A percentile compares a stretch with the other conserved stretches of the same genome.
These are phyloP conservation scores for Selaginella tamariscina DNA, from an alignment of 75 land plant genomes.

Conservation along the genomic window DNA sequence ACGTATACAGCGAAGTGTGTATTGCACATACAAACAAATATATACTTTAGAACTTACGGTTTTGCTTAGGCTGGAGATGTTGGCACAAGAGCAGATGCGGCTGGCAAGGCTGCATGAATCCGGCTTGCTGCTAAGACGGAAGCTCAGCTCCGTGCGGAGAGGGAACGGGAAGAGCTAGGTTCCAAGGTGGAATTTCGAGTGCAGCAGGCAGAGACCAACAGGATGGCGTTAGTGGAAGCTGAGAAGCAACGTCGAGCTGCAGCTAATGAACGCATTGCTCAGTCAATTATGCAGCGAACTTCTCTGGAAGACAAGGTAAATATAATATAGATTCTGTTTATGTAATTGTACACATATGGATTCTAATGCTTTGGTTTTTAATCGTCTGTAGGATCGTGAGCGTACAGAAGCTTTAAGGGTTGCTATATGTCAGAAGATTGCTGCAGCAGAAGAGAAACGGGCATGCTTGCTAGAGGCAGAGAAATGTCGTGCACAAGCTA, in stretches of 20 bases:
- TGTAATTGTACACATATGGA: too few relatives aligned
- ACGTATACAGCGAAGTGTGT: background rate
- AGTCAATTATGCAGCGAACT: constrained; percentile 35
- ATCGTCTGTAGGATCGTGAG: constrained; percentile 70
- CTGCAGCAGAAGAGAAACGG: constrained; percentile 93
- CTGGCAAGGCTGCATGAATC: constrained; percentile 76
- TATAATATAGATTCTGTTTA: too few relatives aligned
- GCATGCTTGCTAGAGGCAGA: constrained; percentile 69
- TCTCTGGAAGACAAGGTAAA: constrained; percentile 50
- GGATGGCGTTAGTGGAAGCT: constrained; percentile 67
- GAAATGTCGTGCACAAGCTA: constrained; percentile 61
- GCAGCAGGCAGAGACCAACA: constrained; percentile 81
- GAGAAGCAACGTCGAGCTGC: constrained; percentile 62
- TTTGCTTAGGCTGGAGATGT: constrained; percentile 55
- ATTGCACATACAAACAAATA: too few relatives aligned
- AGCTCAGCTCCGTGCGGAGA: constrained; percentile 75
- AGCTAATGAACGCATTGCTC: constrained; percentile 57
- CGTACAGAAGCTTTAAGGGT: constrained; percentile 42
- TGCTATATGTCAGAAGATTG: constrained; percentile 68
- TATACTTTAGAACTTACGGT: background rate
- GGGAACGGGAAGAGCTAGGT: constrained; percentile 69
- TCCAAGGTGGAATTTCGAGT: constrained; percentile 69
- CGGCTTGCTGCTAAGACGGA: constrained; percentile 78
- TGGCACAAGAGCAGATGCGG: constrained; percentile 72
- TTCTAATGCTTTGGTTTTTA: too few relatives aligned